Evolutionary conservation across 768 basidiomycete genomes (phyloP).

Genomic region (Paxillus ammoniavirescens): DNA sequence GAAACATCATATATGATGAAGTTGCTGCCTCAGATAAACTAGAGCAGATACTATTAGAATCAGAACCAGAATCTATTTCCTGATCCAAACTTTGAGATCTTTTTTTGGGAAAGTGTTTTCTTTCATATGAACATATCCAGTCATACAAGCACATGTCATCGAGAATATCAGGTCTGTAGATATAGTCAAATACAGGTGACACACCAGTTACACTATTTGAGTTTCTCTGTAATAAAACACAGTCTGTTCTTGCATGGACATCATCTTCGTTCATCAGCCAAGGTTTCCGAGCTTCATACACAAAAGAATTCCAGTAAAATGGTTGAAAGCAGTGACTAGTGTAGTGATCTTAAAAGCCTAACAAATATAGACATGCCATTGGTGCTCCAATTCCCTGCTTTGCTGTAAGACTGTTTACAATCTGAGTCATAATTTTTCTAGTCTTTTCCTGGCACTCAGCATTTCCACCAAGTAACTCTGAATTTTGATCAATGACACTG

Average conservation of each 20-base stretch:
- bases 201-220: not conserved
- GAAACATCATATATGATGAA: too few relatives aligned
- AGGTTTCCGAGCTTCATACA: not conserved
- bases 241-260: too few relatives aligned
- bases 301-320: not conserved
- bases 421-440: not conserved
- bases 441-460: not conserved
- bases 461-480: not conserved
- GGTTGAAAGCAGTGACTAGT: not conserved
- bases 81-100: too few relatives aligned
- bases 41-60: too few relatives aligned
- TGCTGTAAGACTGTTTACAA: not conserved
- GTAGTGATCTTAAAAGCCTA: not conserved
- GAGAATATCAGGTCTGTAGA: not conserved
- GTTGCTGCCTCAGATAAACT: too few relatives aligned
- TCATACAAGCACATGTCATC: not conserved
- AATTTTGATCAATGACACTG: not conserved
- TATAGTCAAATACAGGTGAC: not conserved
- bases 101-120: not conserved
- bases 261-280: not conserved
- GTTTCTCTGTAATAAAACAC: not conserved
- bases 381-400: not conserved
- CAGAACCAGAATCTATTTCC: too few relatives aligned
- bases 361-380: not conserved
- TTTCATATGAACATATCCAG: not conserved